phyloP scores from a whole-genome alignment of 108 stramenopile genomes.

The Nitzschia palea region DNA sequence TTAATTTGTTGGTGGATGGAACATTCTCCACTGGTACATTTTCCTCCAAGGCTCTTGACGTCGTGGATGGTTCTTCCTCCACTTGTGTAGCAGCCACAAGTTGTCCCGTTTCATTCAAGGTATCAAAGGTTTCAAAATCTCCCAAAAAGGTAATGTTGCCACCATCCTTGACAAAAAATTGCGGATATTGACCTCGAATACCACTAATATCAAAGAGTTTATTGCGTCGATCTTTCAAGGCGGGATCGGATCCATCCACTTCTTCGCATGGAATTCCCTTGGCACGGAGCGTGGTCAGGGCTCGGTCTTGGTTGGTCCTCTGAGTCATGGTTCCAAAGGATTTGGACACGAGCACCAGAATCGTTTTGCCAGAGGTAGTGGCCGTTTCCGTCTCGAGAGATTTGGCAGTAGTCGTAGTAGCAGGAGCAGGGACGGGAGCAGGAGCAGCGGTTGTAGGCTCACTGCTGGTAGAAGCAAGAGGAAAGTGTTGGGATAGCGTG shows the following conservation, averaged over 20 bases:
- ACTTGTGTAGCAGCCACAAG: neutral
- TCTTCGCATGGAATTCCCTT: slow-evolving; percentile 22
- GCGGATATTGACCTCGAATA: slow-evolving; percentile 60
- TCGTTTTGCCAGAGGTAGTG: neutral
- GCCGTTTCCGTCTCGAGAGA: neutral
- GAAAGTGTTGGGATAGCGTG: neutral
- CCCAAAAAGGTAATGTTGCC: slow-evolving; percentile 16
- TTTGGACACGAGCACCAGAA: slow-evolving; percentile 21
- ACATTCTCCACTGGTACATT: slow-evolving; percentile 34
- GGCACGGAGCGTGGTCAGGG: slow-evolving; percentile 15
- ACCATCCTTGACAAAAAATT: slow-evolving; percentile 57
- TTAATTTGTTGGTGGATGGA: slow-evolving; percentile 28
- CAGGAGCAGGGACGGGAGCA: neutral
- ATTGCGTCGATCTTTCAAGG: slow-evolving; percentile 37
- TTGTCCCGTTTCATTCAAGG: slow-evolving; percentile 14
- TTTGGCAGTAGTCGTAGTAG: neutral
- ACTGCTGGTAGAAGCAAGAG: neutral
- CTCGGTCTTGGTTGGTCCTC: slow-evolving; percentile 35
- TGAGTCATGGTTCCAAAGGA: slow-evolving; percentile 31
- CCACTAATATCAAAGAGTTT: slow-evolving; percentile 58
- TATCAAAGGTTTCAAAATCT: slow-evolving; percentile 15
- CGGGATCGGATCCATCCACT: slow-evolving; percentile 49
- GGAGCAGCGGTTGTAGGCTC: neutral
- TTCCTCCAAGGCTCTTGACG: slow-evolving; percentile 17
- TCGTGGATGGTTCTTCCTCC: neutral